Evolutionary conservation across 2,329 filamentous ascomycete species (phyloP), one percentile per base, ranked within the genome.

Genomic region (Cladophialophora bantiana): DNA sequence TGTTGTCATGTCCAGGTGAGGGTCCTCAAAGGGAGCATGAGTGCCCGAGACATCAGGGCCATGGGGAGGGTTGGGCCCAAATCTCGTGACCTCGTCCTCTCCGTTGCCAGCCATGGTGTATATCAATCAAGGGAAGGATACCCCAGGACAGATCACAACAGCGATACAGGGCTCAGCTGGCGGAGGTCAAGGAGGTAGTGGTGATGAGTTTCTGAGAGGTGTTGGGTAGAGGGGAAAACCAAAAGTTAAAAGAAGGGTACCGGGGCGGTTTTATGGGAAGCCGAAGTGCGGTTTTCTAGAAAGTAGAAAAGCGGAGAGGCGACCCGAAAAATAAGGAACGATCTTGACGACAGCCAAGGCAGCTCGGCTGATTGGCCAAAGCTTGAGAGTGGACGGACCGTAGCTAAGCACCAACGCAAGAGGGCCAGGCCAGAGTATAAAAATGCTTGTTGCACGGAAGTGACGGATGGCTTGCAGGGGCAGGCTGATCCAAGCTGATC

Each of bases 1-100:
- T 40, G 79, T 75, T 69, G 83, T 84, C 86, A 89, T 89, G 71
- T 77, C 72, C 72, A 76, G 71, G n/a, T 67, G 55, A 40, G 68
- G 65, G 42, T 80, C 75, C 73, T 79, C 77, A 57, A 81, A 72
- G 38, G 79, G 77, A 42, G 79, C 76, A 69, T 83, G 81, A 45
- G 74, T 77, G 60, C 79, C 81, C 59, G 77, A 74, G 77, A 83
- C 80, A 68, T 83, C 81, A 31, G 81, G 80, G 65, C 81, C 81
- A 75, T 83, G 81, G 67, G 81, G 81, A 69, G 80, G 80, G 48
- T 69, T 70, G 20, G 64, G 67, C 13, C 70, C 70, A 55, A 65
- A 72, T 56, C 70, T 62, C 34, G 69, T 54, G 35, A 71, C 54
- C 18, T 59, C 53, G 6, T 59, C 58, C 4, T 55, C 32, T 18